These are phyloP conservation scores for Purpureocillium takamizusanense DNA, from an alignment of 2,329 filamentous ascomycete species.

Conservation along the genomic window DNA sequence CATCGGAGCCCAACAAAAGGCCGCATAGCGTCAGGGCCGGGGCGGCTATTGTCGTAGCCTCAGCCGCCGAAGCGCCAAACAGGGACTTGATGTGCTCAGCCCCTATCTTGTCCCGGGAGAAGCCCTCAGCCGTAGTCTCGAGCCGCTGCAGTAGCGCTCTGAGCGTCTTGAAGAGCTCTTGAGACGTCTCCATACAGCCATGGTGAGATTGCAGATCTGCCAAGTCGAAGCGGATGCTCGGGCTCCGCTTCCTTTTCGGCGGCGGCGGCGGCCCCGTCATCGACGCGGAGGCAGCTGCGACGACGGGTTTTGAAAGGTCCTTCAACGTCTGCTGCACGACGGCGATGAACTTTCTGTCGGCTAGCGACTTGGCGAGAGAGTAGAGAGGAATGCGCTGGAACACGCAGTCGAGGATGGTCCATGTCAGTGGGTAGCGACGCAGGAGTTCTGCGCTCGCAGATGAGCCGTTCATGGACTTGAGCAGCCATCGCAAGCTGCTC, in stretches of 20 bases:
- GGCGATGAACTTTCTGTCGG: constrained; percentile 57
- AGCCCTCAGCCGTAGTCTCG: constrained; percentile 20
- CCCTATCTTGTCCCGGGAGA: constrained; percentile 39
- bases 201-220: constrained; percentile 26
- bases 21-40: constrained; percentile 38
- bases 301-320: constrained; percentile 37
- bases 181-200: constrained; percentile 35
- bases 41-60: constrained; percentile 35
- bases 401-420: constrained; percentile 53
- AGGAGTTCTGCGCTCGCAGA: constrained; percentile 39
- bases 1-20: constrained; percentile 21
- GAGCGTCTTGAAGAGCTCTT: constrained; percentile 39
- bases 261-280: no score
- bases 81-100: constrained; percentile 50
- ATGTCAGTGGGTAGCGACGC: constrained; percentile 46
- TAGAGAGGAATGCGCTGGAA: constrained; percentile 59
- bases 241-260: constrained; percentile 38
- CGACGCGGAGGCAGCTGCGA: constrained; percentile 14
- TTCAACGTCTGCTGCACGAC: constrained; percentile 58
- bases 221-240: constrained; percentile 26
- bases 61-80: constrained; percentile 39
- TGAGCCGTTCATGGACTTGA: constrained; percentile 49
- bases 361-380: constrained; percentile 61
- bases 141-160: constrained; percentile 36
- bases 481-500: constrained; percentile 51